A percentile compares a stretch with the other conserved stretches of the same genome.
Evolutionary conservation across 73 alveolate genomes (phyloP).

Genomic region (Paramecium sexaurelia): DNA sequence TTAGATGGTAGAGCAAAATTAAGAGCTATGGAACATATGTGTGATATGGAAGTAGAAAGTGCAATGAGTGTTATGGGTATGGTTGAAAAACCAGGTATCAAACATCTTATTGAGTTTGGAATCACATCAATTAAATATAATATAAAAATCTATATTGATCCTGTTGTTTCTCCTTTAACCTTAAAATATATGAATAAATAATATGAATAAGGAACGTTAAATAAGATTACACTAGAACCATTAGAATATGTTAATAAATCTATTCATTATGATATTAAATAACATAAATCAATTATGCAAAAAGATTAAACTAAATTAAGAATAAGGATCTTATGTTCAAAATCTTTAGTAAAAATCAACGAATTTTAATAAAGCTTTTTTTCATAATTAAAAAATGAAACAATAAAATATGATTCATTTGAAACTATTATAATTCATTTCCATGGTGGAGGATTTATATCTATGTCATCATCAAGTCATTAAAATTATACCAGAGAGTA

Average conservation of each 20-base stretch:
- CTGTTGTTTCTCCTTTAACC: conserved; percentile 36
- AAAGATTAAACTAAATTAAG: conserved; percentile 31
- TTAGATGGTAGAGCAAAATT: conserved; percentile 42
- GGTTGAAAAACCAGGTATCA: conserved; percentile 33
- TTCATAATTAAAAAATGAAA: neutral
- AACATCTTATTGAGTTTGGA: conserved; percentile 26
- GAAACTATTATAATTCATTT: conserved; percentile 72
- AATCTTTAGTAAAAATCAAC: neutral
- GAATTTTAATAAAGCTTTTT: neutral
- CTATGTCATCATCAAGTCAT: conserved; percentile 79
- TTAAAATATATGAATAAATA: neutral
- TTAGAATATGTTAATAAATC: conserved; percentile 26
- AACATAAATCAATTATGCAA: neutral
- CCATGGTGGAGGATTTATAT: conserved; percentile 96
- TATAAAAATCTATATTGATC: conserved; percentile 44
- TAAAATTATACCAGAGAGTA: conserved; percentile 80
- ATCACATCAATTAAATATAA: conserved; percentile 11
- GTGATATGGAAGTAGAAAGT: conserved; percentile 34
- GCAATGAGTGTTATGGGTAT: conserved; percentile 40
- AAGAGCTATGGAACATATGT: conserved; percentile 38
- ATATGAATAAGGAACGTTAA: neutral
- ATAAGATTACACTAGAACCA: neutral
- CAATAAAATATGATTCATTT: neutral
- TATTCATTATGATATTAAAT: neutral
- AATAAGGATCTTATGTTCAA: neutral